Base-by-base conservation (phyloP, 768 basidiomycete species). In the Psilocybe subaeruginosa region DNA sequence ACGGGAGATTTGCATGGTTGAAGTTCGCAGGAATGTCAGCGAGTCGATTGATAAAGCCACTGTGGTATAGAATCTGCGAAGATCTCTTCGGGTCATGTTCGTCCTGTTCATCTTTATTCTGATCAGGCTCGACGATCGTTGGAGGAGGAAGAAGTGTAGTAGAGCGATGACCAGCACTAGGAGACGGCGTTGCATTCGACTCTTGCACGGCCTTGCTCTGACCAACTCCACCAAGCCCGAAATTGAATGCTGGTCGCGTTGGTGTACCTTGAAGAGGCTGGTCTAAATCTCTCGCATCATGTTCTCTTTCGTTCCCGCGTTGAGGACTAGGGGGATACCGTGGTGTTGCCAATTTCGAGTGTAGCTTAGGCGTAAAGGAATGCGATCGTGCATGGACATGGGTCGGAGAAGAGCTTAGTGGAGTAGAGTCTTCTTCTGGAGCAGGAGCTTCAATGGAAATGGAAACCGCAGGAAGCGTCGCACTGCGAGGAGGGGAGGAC, bases 51-150 rank as follows among this genome's bases (percentile, higher is more conserved):
- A 95, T 78, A 68, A 95, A 91, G 0, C 92, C 90, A 27, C 84
- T 78, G 64, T 86, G 83, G 65, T 88, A 88, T 11, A 93, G 78
- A 57, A 95, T 88, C 73, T 96, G 93, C 1, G 93, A 95, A 0
- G 87, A 77, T 16, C 91, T 83, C 66, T 82, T 89, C 14, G 77
- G 68, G 53, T 83, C 78, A 9, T 59, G 50, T 49, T 19, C 41
- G 61, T 61, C 59, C 30, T 70, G 75, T 3, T 75, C 69, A 8
- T 76, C 76, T 6, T 61, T 33, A 0, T 66, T 68, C 55, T 73
- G 67, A 0, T 69, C 63, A 3, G 80, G 77, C 57, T 85, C 85
- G 33, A 82, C 62, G 61, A 83, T 73, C 8, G 70, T 61, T 2
- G 86, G 87, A 7, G 87, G 85, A 0, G 80, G 77, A 3, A 88